These are phyloP conservation scores for Syzygium grande DNA, from an alignment of 345 rosid species.

Conservation along the genomic window DNA sequence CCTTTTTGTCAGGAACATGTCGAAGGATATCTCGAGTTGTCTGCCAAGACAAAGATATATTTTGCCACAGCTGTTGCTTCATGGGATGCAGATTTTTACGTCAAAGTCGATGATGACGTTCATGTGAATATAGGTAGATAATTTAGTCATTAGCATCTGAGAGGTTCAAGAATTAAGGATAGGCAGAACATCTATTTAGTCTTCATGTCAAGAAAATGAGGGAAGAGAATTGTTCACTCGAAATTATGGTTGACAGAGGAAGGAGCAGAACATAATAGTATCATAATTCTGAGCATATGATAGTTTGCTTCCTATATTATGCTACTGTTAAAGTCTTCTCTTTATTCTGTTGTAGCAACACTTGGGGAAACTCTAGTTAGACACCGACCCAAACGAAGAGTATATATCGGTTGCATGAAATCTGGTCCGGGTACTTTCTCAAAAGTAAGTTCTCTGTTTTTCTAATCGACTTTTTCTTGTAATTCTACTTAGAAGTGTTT, in stretches of 20 bases:
- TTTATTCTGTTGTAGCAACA: conserved; percentile 46
- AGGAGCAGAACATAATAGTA: not conserved
- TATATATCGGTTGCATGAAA: conserved; percentile 96
- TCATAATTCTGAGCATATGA: not conserved
- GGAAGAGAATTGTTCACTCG: not conserved
- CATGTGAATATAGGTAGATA: conserved; percentile 86
- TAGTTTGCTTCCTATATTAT: not conserved
- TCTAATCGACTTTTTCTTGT: not conserved
- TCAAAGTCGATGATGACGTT: conserved; percentile 97
- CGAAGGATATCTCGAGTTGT: conserved; percentile 95
- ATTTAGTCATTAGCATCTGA: not conserved
- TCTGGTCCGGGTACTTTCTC: conserved; percentile 92
- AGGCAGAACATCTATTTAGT: not conserved
- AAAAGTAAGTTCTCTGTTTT: conserved; percentile 44
- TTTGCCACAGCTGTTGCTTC: conserved; percentile 77
- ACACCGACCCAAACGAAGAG: conserved; percentile 64
- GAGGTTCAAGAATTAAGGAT: not conserved
- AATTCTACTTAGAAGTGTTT: not conserved
- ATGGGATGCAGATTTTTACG: conserved; percentile 98
- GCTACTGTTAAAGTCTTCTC: not conserved
- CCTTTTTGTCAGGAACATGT: conserved; percentile 67
- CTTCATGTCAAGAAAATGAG: not conserved
- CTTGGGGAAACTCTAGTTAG: conserved; percentile 86
- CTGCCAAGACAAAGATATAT: conserved; percentile 91
- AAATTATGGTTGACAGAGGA: not conserved